Percentiles rank a stretch among this genome's conserved stretches.
phyloP scores from a whole-genome alignment of 306 rosid species.

The Acacia confusa region DNA sequence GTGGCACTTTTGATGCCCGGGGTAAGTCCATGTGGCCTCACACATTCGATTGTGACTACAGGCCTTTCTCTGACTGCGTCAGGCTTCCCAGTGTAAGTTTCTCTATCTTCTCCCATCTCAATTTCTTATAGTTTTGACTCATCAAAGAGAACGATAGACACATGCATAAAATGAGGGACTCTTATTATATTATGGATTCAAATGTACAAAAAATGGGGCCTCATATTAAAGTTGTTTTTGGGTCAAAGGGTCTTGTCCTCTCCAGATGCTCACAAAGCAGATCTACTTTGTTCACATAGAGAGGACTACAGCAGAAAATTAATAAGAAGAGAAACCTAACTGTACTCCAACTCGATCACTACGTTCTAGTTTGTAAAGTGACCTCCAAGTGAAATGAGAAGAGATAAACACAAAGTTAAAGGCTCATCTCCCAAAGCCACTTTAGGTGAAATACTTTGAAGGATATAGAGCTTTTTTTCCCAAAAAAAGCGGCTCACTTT shows the following conservation, averaged over 20 bases:
- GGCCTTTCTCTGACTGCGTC: neutral
- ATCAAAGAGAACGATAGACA: neutral
- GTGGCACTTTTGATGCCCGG: constrained; percentile 72
- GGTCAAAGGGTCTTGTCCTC: no score
- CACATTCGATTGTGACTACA: neutral
- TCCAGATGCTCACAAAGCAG: neutral
- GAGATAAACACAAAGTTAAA: neutral
- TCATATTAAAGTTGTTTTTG: no score
- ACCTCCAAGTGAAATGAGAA: neutral
- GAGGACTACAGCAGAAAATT: no score
- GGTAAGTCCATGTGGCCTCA: constrained; percentile 52
- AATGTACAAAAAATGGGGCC: neutral
- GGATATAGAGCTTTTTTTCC: no score
- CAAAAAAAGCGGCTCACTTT: no score
- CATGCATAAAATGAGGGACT: neutral
- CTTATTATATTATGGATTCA: neutral
- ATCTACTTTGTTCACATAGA: neutral
- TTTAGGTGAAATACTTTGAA: no score
- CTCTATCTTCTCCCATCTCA: no score
- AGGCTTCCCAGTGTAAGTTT: neutral
- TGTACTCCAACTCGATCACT: neutral
- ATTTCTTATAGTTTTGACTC: no score
- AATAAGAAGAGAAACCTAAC: no score
- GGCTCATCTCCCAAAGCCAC: neutral
- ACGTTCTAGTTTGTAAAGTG: neutral